Conservation (phyloP, 768 basidiomycete genomes). For the Paxillus involutus region DNA sequence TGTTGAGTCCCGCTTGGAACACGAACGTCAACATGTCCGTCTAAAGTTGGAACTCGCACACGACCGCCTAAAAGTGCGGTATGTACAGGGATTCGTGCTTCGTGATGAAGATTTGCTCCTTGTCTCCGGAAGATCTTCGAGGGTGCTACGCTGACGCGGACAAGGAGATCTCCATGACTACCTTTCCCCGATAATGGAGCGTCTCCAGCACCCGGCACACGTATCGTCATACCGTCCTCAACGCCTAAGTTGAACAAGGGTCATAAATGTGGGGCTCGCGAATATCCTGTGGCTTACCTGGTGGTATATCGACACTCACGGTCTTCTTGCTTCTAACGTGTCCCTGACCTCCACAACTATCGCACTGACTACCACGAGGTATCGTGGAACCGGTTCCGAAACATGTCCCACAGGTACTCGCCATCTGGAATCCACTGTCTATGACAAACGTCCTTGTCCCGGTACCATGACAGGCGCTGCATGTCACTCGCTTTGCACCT, state of each 20-base stretch:
- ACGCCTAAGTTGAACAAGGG: constrained; percentile 54
- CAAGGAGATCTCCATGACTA: constrained; percentile 77
- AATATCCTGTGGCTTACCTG: constrained; percentile 53
- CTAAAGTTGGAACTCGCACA: constrained; percentile 90
- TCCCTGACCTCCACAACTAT: constrained; percentile 81
- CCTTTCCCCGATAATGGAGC: constrained; percentile 80
- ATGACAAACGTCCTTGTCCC: constrained; percentile 89
- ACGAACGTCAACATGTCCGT: constrained; percentile 93
- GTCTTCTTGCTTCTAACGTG: constrained; percentile 79
- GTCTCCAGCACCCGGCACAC: constrained; percentile 80
- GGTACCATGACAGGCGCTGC: constrained; percentile 79
- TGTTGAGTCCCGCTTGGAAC: constrained; percentile 93
- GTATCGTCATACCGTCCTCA: constrained; percentile 92
- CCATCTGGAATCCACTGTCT: constrained; percentile 95
- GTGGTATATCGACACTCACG: constrained; percentile 80
- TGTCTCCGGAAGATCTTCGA: constrained; percentile 89
- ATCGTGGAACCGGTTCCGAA: constrained; percentile 78
- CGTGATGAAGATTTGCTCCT: constrained; percentile 88
- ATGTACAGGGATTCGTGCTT: constrained; percentile 88
- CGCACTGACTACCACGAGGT: constrained; percentile 77
- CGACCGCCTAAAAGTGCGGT: constrained; percentile 90
- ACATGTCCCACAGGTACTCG: constrained; percentile 84
- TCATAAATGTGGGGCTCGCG: background rate
- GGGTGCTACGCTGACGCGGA: constrained; percentile 80
- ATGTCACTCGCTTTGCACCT: constrained; percentile 80